Percentiles rank a stretch among this genome's conserved stretches.
phyloP scores from a whole-genome alignment of 1,139 yeast genomes.

The Sugiyamaella pinicola region DNA sequence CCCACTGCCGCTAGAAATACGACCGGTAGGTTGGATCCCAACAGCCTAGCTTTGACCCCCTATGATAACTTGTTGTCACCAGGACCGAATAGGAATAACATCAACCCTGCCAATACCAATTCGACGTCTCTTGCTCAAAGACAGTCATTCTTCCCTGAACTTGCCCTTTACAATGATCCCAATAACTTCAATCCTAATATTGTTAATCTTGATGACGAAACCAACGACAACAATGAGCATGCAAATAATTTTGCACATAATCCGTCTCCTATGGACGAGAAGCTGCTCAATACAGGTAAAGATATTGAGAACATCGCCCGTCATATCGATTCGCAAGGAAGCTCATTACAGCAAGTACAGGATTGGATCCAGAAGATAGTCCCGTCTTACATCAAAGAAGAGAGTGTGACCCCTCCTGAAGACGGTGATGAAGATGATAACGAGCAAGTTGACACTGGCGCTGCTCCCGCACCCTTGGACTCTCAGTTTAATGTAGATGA shows the following conservation, averaged over 20 bases:
- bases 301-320: constrained; percentile 37
- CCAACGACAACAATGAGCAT: constrained; percentile 7
- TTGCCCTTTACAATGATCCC: constrained; percentile 8
- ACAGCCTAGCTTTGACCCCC: constrained; percentile 11
- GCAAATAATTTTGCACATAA: constrained; percentile 10
- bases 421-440: background rate
- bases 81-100: background rate
- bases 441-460: background rate
- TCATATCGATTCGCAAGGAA: constrained; percentile 39
- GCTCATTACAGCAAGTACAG: constrained; percentile 41
- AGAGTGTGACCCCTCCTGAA: constrained; percentile 7
- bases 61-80: constrained; percentile 6
- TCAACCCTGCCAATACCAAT: background rate
- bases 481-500: constrained; percentile 36
- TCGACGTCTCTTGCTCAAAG: background rate
- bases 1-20: background rate
- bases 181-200: constrained; percentile 9
- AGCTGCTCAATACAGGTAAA: constrained; percentile 24
- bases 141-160: constrained; percentile 9
- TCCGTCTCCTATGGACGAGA: constrained; percentile 18
- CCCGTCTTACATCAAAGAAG: constrained; percentile 25
- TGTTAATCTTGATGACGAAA: constrained; percentile 5
- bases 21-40: constrained; percentile 10
- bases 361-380: constrained; percentile 40
- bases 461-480: constrained; percentile 16